Base-by-base conservation (phyloP, 202 grass and related monocot species). In the Thinopyrum obtusiflorum region DNA sequence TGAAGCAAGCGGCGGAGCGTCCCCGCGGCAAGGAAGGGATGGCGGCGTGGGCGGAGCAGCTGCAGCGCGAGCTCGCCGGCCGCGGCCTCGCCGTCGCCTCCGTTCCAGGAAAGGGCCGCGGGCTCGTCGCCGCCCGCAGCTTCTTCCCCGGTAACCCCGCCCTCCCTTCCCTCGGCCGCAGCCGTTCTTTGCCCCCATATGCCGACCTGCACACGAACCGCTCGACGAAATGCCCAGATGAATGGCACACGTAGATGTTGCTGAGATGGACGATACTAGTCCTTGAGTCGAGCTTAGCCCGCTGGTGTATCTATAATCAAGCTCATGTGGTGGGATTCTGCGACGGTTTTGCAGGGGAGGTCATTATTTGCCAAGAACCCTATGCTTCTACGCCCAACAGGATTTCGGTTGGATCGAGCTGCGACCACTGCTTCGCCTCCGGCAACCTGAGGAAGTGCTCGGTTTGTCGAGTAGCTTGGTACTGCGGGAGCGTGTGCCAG, bases 401-500 rank as follows among this genome's bases (percentile, higher is more conserved):
- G 85, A 65, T 67, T 60, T 92, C 72, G 65, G 33, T 65, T 82
- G 79, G 86, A 0, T 89, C 79, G 13, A 87, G 27, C 80, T 98
- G 96, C 44, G 93, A 98, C 76, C 78, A 75, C 33, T 98, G 96
- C 40, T 95, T 98, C 76, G 6, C 89, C 23, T 66, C 93, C 2
- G 46, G 47, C 13, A 92, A 98, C 65, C 55, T 94, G 80, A 95
- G 62, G 64, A 98, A 83, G 61, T 98, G 96, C 88, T 92, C 95
- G 4, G 84, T 42, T 65, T 98, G 95, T 80, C 83, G 80, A 68
- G 78, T 95, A 84, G 90, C 93, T 84, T 94, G 84, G 79, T 95
- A 98, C 49, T 98, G 96, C 18, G 80, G 96, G 27, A 87, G 51
- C 55, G 28, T 40, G 6, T 98, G 96, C 59, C 96, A 98, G 96